Conservation (phyloP, 148 eudicot genomes). For the Rhododendron molle region DNA sequence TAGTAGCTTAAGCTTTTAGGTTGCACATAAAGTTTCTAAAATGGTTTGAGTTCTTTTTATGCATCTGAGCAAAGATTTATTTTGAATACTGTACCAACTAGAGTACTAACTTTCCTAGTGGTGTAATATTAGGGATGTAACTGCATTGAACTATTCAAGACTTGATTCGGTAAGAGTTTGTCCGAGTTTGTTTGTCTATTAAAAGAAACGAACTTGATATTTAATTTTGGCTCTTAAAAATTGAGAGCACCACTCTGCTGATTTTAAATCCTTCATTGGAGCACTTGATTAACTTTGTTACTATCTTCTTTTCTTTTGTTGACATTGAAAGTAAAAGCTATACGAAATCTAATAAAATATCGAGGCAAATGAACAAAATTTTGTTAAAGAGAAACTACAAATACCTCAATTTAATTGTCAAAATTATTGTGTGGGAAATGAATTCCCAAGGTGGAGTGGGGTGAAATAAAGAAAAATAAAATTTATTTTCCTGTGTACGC, state of each 20-base stretch:
- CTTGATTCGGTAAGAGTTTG: no score
- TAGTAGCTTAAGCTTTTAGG: not conserved
- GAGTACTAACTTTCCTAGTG: not conserved
- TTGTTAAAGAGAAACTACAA: not conserved
- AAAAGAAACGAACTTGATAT: no score
- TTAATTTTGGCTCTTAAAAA: no score
- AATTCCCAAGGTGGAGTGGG: no score
- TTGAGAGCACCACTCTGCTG: no score
- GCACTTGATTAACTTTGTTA: not conserved
- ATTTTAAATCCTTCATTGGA: not conserved
- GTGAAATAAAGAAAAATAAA: no score
- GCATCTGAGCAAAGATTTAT: not conserved
- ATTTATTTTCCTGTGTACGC: no score
- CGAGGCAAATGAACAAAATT: not conserved
- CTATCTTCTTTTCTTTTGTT: not conserved
- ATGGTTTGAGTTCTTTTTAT: not conserved
- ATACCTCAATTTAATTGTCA: not conserved
- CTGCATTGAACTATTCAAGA: not conserved
- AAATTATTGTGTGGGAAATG: no score
- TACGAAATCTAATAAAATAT: no score
- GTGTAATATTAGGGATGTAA: not conserved
- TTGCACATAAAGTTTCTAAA: not conserved
- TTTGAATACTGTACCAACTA: not conserved
- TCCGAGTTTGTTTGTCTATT: not conserved
- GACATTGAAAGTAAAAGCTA: not conserved